These are phyloP conservation scores for Hygrocybe coccinea DNA, from an alignment of 768 basidiomycete genomes.

Conservation along the genomic window DNA sequence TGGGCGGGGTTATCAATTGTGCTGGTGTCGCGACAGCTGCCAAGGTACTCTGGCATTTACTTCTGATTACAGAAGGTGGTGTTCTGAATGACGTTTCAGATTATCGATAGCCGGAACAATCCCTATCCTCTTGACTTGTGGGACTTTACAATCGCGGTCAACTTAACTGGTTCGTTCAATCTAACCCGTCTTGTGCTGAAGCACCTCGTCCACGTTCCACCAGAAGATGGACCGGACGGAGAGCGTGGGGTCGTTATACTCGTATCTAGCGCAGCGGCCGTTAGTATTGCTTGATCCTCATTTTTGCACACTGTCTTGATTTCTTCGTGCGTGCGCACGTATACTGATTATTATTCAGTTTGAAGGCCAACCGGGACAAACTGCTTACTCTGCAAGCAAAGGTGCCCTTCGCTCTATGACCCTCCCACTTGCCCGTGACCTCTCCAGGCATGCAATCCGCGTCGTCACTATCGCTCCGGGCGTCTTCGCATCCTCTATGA, in stretches of 20 bases:
- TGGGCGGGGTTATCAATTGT: slow-evolving; percentile 59
- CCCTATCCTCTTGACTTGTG: slow-evolving; percentile 49
- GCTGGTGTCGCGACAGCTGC: slow-evolving; percentile 46
- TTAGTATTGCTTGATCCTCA: slow-evolving; percentile 21
- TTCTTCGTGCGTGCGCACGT: background rate
- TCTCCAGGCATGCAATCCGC: slow-evolving; percentile 47
- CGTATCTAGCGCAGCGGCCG: slow-evolving; percentile 52
- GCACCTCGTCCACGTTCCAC: slow-evolving; percentile 43
- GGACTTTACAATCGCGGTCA: slow-evolving; percentile 49
- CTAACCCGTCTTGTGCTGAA: slow-evolving; percentile 50
- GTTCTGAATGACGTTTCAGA: slow-evolving; percentile 24
- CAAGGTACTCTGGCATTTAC: slow-evolving; percentile 24
- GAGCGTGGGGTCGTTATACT: slow-evolving; percentile 58
- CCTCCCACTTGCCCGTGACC: slow-evolving; percentile 57
- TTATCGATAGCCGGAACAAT: slow-evolving; percentile 43
- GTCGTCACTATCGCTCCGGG: slow-evolving; percentile 56
- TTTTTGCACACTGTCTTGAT: background rate
- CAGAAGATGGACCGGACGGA: slow-evolving; percentile 44
- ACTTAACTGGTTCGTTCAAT: slow-evolving; percentile 57
- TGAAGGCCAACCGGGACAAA: slow-evolving; percentile 54
- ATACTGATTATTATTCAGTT: slow-evolving; percentile 32
- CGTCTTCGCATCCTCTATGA: slow-evolving; percentile 46
- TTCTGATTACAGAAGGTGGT: background rate
- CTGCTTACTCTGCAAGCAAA: slow-evolving; percentile 53
- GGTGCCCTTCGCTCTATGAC: slow-evolving; percentile 55